Percentiles rank a stretch among this genome's conserved stretches.
phyloP scores from a whole-genome alignment of 768 basidiomycete species.

The Lyophyllum shimeji region DNA sequence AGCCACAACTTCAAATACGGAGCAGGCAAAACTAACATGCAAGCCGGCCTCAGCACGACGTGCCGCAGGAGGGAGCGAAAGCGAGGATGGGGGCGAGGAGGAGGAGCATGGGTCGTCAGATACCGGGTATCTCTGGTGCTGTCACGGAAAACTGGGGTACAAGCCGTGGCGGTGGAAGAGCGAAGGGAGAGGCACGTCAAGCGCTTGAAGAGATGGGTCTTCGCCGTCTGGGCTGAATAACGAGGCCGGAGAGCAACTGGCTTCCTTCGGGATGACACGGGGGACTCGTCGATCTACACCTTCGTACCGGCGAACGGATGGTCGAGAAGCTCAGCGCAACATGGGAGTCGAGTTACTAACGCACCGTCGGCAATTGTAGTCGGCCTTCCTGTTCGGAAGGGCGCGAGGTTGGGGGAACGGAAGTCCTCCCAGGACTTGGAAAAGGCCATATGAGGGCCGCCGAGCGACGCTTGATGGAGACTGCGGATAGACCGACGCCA shows the following conservation, averaged over 20 bases:
- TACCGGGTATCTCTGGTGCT: slow-evolving; percentile 1
- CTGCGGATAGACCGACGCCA: slow-evolving; percentile 10
- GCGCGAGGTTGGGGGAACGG: slow-evolving; percentile 39
- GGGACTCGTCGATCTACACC: slow-evolving; percentile 12
- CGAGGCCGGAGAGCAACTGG: slow-evolving; percentile 19
- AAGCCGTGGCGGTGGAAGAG: slow-evolving; percentile 15
- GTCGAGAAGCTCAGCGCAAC: slow-evolving; percentile 25
- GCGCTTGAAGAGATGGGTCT: slow-evolving; percentile 19
- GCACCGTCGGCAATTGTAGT: slow-evolving; percentile 30
- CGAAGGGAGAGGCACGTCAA: slow-evolving; percentile 2
- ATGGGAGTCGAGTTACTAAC: slow-evolving; percentile 39
- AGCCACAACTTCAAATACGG: slow-evolving; percentile 37
- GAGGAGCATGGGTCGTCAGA: slow-evolving; percentile 10
- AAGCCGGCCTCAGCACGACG: slow-evolving; percentile 4
- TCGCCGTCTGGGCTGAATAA: slow-evolving; percentile 19
- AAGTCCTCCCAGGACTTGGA: slow-evolving; percentile 11
- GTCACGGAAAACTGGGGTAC: slow-evolving; percentile 9
- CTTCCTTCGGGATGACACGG: slow-evolving; percentile 26
- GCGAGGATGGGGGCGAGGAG: slow-evolving; percentile 1
- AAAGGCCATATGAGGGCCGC: background rate
- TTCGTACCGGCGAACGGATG: slow-evolving; percentile 20
- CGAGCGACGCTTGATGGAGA: slow-evolving; percentile 9
- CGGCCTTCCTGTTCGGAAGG: slow-evolving; percentile 43
- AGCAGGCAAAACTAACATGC: slow-evolving; percentile 26
- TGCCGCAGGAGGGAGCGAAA: background rate